These are phyloP conservation scores for Xylaria sp. DNA, from an alignment of 2,329 filamentous ascomycete genomes.

Conservation along the genomic window DNA sequence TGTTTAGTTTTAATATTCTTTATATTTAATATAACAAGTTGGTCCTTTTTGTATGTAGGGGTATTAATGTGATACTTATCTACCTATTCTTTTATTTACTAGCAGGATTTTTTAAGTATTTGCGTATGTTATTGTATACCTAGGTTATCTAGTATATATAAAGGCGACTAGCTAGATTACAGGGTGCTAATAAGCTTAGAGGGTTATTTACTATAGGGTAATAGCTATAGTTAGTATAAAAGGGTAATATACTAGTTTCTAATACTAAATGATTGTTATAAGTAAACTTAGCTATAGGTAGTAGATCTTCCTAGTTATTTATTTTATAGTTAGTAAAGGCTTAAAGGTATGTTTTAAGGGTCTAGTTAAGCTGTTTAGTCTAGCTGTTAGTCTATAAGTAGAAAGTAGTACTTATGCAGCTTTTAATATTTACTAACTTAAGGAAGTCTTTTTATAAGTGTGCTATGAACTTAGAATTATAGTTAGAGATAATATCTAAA, in stretches of 20 bases:
- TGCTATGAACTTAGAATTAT: not conserved
- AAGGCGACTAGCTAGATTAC: no score
- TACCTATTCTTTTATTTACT: no score
- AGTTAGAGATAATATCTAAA: not conserved
- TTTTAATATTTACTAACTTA: not conserved
- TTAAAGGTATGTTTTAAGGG: not conserved
- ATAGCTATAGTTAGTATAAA: no score
- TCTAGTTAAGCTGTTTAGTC: not conserved
- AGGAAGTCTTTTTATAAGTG: not conserved
- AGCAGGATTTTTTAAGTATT: no score
- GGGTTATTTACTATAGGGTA: no score
- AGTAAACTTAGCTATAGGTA: not conserved
- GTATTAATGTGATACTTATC: not conserved
- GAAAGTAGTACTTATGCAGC: not conserved
- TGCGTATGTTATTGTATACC: no score
- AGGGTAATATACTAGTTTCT: no score
- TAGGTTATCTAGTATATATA: no score
- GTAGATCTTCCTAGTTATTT: not conserved
- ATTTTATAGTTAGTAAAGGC: not conserved
- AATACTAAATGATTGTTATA: not conserved
- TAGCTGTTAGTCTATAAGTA: not conserved
- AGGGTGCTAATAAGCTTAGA: no score
- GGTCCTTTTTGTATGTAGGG: not conserved
- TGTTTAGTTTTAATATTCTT: not conserved
- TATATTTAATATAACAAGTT: not conserved